Conservation (phyloP, 371 early-diverging fungal species). For the Parasitella parasitica region DNA sequence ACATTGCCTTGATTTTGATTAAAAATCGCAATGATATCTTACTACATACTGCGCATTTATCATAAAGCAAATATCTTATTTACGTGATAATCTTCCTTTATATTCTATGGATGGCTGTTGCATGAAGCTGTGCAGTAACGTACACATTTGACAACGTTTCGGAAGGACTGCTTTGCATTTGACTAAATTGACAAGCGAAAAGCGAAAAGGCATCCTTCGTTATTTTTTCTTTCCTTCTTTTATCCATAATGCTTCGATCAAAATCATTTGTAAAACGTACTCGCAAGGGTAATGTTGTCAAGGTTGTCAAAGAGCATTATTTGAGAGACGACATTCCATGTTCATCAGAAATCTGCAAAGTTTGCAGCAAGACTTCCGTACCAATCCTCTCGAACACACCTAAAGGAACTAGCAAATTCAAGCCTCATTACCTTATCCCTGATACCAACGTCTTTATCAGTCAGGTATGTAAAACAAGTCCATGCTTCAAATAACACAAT, state of each 20-base stretch:
- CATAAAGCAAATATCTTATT: too few species aligned
- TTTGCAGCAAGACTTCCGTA: slow-evolving; percentile 52
- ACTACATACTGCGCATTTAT: too few species aligned
- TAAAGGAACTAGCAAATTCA: slow-evolving; percentile 43
- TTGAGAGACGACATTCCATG: slow-evolving; percentile 94
- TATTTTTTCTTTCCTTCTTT: not conserved
- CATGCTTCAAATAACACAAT: too few species aligned
- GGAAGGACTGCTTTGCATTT: not conserved
- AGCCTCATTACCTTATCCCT: slow-evolving; percentile 81
- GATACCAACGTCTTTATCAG: slow-evolving; percentile 96
- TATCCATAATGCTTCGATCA: slow-evolving; percentile 47
- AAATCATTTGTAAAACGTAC: slow-evolving; percentile 79
- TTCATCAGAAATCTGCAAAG: slow-evolving; percentile 61
- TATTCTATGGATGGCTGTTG: too few species aligned
- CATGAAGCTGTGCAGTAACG: too few species aligned
- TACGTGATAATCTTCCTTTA: too few species aligned
- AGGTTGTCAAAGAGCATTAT: slow-evolving; percentile 96
- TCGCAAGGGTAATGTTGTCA: slow-evolving; percentile 85
- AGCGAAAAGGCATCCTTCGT: too few species aligned
- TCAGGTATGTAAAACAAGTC: too few species aligned
- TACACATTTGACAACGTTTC: too few species aligned
- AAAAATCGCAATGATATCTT: too few species aligned
- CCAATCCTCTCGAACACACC: slow-evolving; percentile 46
- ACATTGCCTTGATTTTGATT: too few species aligned
- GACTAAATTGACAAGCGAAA: not conserved